Conservation (phyloP, 2,329 filamentous ascomycete species). For the Harringtonia lauricola region DNA sequence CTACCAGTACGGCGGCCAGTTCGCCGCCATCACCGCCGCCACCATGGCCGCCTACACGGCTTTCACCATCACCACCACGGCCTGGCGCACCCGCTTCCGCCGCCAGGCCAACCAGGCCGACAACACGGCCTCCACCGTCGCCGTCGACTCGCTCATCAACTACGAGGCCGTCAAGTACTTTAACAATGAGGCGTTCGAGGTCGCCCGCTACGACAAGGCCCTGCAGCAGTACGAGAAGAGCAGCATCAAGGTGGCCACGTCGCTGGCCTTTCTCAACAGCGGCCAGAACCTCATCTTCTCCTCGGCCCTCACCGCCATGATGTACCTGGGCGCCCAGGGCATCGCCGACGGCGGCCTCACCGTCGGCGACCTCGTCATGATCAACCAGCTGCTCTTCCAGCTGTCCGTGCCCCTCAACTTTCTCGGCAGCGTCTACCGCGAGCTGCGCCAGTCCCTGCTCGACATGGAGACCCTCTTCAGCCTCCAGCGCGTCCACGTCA, state of each 20-base stretch:
- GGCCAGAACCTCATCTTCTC: constrained; percentile 98
- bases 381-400: constrained; percentile 98
- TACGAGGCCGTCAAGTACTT: constrained; percentile 99
- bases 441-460: constrained; percentile 83
- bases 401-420: constrained; percentile 96
- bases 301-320: constrained; percentile 86
- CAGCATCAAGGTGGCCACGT: constrained; percentile 94
- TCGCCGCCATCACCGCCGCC: constrained; percentile 76
- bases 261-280: constrained; percentile 81
- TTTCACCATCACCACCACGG: constrained; percentile 95
- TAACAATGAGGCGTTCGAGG: constrained; percentile 96
- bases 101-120: constrained; percentile 93
- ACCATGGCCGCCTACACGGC: constrained; percentile 93
- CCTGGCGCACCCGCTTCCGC: constrained; percentile 94
- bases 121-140: constrained; percentile 88
- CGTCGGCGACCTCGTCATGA: constrained; percentile 94
- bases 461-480: constrained; percentile 99
- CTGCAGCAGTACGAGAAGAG: constrained; percentile 80
- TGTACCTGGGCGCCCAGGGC: constrained; percentile 90
- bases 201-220: constrained; percentile 79
- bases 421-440: constrained; percentile 92
- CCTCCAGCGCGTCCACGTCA: constrained; percentile 90
- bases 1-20: constrained; percentile 86
- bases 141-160: constrained; percentile 94
- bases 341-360: constrained; percentile 73